Evolutionary conservation across 1,284 basidiomycete species (phyloP).

Genomic region (Puccinia hordei): DNA sequence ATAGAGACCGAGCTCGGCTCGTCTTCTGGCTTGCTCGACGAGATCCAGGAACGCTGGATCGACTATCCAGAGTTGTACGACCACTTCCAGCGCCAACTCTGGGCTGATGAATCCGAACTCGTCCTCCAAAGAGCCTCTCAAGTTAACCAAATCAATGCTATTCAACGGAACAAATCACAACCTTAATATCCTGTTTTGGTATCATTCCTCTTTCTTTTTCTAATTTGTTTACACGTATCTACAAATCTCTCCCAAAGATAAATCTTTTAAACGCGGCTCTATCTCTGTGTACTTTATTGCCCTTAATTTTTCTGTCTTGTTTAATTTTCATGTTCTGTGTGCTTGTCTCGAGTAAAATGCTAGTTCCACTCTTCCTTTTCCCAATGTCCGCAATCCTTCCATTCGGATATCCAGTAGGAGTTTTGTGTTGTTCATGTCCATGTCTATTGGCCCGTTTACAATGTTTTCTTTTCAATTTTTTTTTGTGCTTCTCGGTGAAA

Average conservation of each 20-base stretch:
- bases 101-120: slow-evolving; percentile 39
- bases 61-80: slow-evolving; percentile 51
- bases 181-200: not conserved
- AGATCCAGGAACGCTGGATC: slow-evolving; percentile 63
- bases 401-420: too few relatives aligned
- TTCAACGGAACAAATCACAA: not conserved
- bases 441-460: too few relatives aligned
- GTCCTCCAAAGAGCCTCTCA: slow-evolving; percentile 31
- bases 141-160: slow-evolving; percentile 26
- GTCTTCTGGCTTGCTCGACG: slow-evolving; percentile 63
- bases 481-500: not conserved
- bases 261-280: not conserved
- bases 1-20: slow-evolving; percentile 67
- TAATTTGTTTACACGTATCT: not conserved
- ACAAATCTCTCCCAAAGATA: not conserved
- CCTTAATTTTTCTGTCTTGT: not conserved
- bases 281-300: not conserved
- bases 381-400: too few relatives aligned
- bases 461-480: too few relatives aligned
- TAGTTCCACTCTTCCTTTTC: too few relatives aligned
- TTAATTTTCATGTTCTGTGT: not conserved
- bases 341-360: too few relatives aligned
- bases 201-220: not conserved
- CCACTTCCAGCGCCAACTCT: slow-evolving; percentile 35
- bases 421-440: too few relatives aligned